Percentiles rank a stretch among this genome's conserved stretches.
phyloP scores from a whole-genome alignment of 2,329 filamentous ascomycete genomes.

The Beauveria rudraprayagi region DNA sequence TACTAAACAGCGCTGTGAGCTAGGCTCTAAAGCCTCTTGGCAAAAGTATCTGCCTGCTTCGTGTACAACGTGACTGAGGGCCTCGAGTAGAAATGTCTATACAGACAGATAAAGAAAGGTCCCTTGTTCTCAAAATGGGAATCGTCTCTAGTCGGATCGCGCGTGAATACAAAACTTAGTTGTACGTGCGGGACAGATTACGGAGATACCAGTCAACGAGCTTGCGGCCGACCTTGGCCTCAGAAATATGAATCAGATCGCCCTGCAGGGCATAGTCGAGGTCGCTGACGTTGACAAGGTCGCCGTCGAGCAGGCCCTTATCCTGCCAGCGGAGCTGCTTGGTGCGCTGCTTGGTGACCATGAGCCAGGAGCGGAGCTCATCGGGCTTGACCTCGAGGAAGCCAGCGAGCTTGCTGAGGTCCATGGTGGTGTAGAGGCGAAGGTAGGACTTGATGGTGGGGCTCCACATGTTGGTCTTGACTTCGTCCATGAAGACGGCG shows the following conservation, averaged over 20 bases:
- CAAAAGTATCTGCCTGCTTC: background rate
- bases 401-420: slow-evolving; percentile 92
- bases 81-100: slow-evolving; percentile 2
- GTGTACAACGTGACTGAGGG: background rate
- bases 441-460: slow-evolving; percentile 98
- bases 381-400: slow-evolving; percentile 98
- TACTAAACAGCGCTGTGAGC: background rate
- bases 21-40: background rate
- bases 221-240: slow-evolving; percentile 95
- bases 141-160: background rate
- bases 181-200: slow-evolving; percentile 93
- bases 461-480: slow-evolving; percentile 98
- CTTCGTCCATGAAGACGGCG: slow-evolving; percentile 97
- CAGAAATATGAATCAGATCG: slow-evolving; percentile 95
- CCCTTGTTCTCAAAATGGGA: background rate
- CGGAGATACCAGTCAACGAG: slow-evolving; percentile 98
- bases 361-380: slow-evolving; percentile 83
- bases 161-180: slow-evolving; percentile 19
- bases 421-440: slow-evolving; percentile 99
- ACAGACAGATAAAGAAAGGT: background rate
- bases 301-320: slow-evolving; percentile 81
- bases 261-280: slow-evolving; percentile 96
- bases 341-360: slow-evolving; percentile 98
- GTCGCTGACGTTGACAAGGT: slow-evolving; percentile 87
- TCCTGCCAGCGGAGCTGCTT: slow-evolving; percentile 91